Percentiles rank a stretch among this genome's conserved stretches.
Conservation (phyloP, 768 basidiomycete genomes). For the Suillus brevipes region DNA sequence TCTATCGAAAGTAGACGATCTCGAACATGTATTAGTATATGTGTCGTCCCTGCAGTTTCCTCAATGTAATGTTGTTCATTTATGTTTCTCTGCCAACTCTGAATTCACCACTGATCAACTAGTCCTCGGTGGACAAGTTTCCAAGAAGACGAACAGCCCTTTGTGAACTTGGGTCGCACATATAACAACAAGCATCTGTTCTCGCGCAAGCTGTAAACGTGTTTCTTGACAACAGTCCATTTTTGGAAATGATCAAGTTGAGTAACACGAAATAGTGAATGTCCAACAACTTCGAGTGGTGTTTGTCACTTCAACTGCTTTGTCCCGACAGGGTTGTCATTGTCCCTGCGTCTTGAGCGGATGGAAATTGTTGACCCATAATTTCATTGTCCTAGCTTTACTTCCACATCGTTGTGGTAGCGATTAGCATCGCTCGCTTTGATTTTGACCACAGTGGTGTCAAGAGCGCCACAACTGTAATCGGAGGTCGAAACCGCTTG, state of each 20-base stretch:
- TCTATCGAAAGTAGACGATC: constrained; percentile 70
- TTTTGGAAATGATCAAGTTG: constrained; percentile 12
- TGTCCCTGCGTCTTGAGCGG: constrained; percentile 5
- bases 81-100: constrained; percentile 17
- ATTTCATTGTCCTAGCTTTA: constrained; percentile 7
- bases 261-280: not conserved
- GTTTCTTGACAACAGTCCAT: constrained; percentile 14
- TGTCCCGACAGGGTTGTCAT: constrained; percentile 20
- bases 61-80: constrained; percentile 31
- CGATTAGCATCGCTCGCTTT: constrained; percentile 21
- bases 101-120: constrained; percentile 5
- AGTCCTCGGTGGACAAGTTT: constrained; percentile 13
- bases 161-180: constrained; percentile 11
- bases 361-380: constrained; percentile 10
- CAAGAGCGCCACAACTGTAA: constrained; percentile 8
- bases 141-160: not conserved
- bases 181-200: constrained; percentile 3
- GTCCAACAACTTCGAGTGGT: not conserved
- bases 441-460: constrained; percentile 26
- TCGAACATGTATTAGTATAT: constrained; percentile 20
- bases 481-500: constrained; percentile 20
- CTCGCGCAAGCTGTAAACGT: constrained; percentile 13
- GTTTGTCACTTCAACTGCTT: constrained; percentile 16
- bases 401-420: constrained; percentile 18
- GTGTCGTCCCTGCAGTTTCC: constrained; percentile 19